Conservation (phyloP, 176 grass and related monocot species). For the Otatea glauca region DNA sequence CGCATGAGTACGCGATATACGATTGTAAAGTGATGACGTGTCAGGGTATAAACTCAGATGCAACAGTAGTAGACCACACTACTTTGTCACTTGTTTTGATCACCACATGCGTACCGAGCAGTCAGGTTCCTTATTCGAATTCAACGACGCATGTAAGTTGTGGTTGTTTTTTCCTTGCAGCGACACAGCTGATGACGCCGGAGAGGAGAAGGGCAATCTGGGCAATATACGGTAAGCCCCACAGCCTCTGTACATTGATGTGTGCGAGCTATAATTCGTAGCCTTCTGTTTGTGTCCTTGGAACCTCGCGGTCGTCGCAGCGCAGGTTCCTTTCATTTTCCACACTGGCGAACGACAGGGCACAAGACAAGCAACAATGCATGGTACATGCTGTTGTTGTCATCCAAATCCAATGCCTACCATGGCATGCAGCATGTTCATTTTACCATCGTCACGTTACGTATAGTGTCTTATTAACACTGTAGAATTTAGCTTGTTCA, state of each 20-base stretch:
- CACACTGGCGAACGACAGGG: too few relatives aligned
- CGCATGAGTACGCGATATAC: background rate
- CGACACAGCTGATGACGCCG: conserved; percentile 91
- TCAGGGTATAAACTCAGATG: background rate
- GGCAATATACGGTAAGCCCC: conserved; percentile 87
- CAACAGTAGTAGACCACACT: background rate
- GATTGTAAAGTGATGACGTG: background rate
- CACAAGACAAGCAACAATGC: too few relatives aligned
- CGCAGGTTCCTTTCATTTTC: too few relatives aligned
- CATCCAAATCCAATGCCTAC: too few relatives aligned
- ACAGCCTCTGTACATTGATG: background rate
- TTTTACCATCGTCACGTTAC: background rate
- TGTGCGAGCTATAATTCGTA: background rate
- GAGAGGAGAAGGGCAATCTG: conserved; percentile 88
- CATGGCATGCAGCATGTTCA: background rate
- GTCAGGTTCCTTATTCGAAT: background rate
- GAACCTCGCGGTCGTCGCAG: too few relatives aligned
- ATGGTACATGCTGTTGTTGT: too few relatives aligned
- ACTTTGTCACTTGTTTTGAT: background rate
- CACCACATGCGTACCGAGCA: too few relatives aligned
- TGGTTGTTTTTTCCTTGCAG: conserved; percentile 35
- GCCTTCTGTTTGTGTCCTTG: too few relatives aligned
- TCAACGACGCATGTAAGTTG: conserved; percentile 26
- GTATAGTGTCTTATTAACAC: background rate
- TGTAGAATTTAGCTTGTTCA: background rate